Conservation (phyloP, 2,329 filamentous ascomycete genomes). For the Sclerotinia trifoliorum region DNA sequence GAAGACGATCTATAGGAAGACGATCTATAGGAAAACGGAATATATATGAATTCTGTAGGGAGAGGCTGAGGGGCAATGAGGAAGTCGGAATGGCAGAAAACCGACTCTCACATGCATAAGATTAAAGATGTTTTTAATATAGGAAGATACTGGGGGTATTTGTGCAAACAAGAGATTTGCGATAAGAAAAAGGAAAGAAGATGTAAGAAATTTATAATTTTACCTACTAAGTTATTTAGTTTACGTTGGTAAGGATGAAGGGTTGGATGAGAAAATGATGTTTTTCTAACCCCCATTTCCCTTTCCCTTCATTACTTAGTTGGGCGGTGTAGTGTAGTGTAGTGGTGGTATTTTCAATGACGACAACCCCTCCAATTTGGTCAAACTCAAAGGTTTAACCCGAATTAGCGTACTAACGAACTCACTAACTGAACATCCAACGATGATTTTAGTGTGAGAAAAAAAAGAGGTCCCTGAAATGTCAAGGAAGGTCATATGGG, state of each 20-base stretch:
- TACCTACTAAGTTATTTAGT: not conserved
- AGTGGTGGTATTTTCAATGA: not conserved
- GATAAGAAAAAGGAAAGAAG: conserved; percentile 17
- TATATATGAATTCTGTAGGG: not conserved
- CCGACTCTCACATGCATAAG: not conserved
- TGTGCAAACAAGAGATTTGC: not conserved
- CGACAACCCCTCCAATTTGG: not conserved
- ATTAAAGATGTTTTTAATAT: not conserved
- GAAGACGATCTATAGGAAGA: not conserved
- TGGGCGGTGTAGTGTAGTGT: not conserved
- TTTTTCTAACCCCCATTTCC: not conserved
- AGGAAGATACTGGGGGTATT: not conserved
- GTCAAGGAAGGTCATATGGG: conserved; percentile 7
- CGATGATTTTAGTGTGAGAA: not conserved
- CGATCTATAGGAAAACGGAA: conserved; percentile 4
- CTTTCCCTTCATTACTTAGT: not conserved
- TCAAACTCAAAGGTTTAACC: not conserved
- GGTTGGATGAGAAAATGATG: not conserved
- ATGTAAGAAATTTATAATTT: not conserved
- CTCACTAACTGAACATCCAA: not conserved
- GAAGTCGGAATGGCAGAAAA: conserved; percentile 11
- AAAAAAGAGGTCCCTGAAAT: conserved; percentile 5
- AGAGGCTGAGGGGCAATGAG: not conserved
- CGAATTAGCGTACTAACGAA: not conserved
- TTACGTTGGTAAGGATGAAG: not conserved